phyloP scores from a whole-genome alignment of 208 protist species.

The Acanthamoeba polyphaga region DNA sequence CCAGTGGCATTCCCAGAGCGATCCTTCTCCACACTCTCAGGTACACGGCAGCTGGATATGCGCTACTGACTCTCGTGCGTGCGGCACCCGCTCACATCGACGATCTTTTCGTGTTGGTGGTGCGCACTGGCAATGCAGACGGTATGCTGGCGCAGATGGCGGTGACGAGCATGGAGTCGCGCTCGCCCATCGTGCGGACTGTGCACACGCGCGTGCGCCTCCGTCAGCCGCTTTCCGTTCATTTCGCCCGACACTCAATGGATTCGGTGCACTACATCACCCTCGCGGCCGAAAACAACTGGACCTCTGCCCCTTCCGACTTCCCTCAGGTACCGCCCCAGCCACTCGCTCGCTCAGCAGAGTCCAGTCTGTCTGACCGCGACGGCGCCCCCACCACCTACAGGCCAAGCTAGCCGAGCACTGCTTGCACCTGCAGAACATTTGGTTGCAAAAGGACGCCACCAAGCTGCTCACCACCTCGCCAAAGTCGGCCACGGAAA shows the following conservation, averaged over 20 bases:
- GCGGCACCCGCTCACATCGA: too few species aligned
- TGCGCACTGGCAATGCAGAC: neutral
- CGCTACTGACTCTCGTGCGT: neutral
- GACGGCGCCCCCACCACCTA: too few species aligned
- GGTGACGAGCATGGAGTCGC: conserved; percentile 9
- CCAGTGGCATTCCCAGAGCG: conserved; percentile 40
- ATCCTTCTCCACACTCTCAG: conserved; percentile 23
- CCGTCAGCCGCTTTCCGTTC: conserved; percentile 26
- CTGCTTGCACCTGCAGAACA: conserved; percentile 36
- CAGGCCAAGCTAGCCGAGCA: neutral
- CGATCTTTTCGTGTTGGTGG: neutral
- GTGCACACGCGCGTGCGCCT: conserved; percentile 46
- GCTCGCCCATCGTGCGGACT: conserved; percentile 36
- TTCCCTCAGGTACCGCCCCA: conserved; percentile 11
- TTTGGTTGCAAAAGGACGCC: conserved; percentile 32
- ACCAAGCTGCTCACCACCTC: conserved; percentile 43
- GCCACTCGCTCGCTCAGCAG: too few species aligned
- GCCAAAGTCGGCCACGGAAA: neutral
- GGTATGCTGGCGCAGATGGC: conserved; percentile 45
- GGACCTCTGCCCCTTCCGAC: conserved; percentile 17
- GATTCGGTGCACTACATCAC: conserved; percentile 49
- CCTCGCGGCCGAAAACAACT: conserved; percentile 40
- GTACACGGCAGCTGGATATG: neutral
- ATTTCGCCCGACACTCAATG: conserved; percentile 10
- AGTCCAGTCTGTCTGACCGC: too few species aligned